Base-by-base conservation (phyloP, 805 yeast species). In the Yamadazyma takamatsuzukensis region DNA sequence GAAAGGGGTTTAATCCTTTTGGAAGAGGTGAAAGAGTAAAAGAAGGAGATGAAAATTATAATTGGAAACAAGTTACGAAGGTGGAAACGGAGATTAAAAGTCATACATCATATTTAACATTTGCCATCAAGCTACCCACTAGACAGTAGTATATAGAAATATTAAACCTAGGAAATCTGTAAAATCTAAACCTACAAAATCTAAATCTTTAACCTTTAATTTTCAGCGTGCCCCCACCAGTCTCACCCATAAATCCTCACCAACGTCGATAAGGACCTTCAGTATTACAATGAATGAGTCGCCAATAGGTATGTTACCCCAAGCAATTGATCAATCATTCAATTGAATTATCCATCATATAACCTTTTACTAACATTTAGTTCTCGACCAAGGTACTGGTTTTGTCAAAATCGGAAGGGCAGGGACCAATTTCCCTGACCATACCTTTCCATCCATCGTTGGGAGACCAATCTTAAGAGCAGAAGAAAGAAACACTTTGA, bases 331-430 rank as follows among this genome's bases (percentile, higher is more conserved):
- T 23, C 14, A 6, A 23, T 23, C 26, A n/a, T 9, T 23, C 26
- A 23, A 23, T 12, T 23, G n/a, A 12, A n/a, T n/a, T 19, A 19
- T 19, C 11, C 14, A 26, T 6, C 21, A 18, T 18, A 17, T 13
- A 4, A 33, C 9, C 25, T n/a, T 11, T 10, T 37, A 41, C 45
- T 41, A 37, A 41, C 42, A 12, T n/a, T 23, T 12, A 75, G 98
- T 93, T 49, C 85, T 93, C 48, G 98, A 93, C 68, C 97, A 93
- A 69, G 98, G 98, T 68, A 93, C 98, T 30, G 98, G 98, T 37
- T 93, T 93, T 57, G 97, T 90, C 34, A 90, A 89, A 59, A 86
- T 90, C 47, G 98, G 98, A 39, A 78, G 96, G 53, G 96, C 94
- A 22, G 97, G 97, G 19, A 83, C 88, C 47, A 93, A 93, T 65